Evolutionary conservation across 805 yeast species (phyloP).

Genomic region (Teunomyces atbi): DNA sequence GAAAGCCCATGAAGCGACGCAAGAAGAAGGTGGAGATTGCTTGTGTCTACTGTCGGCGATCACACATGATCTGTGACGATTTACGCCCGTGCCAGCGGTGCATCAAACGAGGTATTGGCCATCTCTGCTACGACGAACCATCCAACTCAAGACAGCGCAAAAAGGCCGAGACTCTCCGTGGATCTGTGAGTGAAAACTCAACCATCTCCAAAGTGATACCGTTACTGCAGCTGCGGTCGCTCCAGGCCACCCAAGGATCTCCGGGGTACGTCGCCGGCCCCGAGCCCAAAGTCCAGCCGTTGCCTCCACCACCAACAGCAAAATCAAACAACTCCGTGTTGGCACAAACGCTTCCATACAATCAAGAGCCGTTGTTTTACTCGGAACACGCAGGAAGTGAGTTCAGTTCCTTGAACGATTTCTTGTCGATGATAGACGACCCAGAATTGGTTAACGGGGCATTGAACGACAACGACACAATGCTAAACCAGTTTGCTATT

Average conservation of each 20-base stretch:
- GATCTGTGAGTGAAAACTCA: conserved; percentile 4
- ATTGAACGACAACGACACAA: conserved; percentile 19
- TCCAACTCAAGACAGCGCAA: conserved; percentile 41
- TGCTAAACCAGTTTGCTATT: conserved; percentile 3
- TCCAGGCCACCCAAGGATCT: conserved; percentile 3
- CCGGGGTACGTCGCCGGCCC: conserved; percentile 3
- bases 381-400: conserved; percentile 94
- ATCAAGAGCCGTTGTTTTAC: conserved; percentile 75
- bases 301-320: conserved; percentile 7
- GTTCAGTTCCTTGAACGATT: conserved; percentile 85
- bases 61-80: conserved; percentile 92
- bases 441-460: conserved; percentile 61
- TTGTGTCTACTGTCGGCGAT: conserved; percentile 87
- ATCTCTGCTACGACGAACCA: conserved; percentile 78
- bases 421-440: conserved; percentile 86
- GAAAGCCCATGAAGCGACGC: conserved; percentile 20
- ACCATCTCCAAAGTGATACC: conserved; percentile 4
- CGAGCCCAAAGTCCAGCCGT: background rate
- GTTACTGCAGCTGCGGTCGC: conserved; percentile 1
- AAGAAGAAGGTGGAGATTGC: conserved; percentile 63
- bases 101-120: conserved; percentile 82
- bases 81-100: conserved; percentile 77
- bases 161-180: conserved; percentile 28
- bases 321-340: conserved; percentile 20
- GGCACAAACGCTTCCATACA: conserved; percentile 41